phyloP scores from a whole-genome alignment of 495 filamentous ascomycete genomes.

The Hypoxylon trugodes region DNA sequence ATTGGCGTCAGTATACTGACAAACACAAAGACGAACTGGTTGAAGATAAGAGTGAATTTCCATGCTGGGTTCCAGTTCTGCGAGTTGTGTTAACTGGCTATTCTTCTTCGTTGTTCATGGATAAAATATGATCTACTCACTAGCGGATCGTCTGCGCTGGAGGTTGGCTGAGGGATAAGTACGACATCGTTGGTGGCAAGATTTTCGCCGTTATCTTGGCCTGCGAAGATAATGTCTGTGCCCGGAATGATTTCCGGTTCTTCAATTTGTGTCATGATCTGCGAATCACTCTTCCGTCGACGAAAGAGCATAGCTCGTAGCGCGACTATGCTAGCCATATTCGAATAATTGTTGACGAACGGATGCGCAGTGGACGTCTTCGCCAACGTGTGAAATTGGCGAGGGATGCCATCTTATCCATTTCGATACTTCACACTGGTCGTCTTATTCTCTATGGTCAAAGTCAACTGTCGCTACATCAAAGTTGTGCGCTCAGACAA shows the following conservation, averaged over 20 bases:
- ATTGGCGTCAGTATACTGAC: constrained; percentile 67
- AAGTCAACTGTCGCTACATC: background rate
- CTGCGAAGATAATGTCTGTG: constrained; percentile 38
- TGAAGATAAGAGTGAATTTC: constrained; percentile 56
- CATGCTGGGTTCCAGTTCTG: constrained; percentile 50
- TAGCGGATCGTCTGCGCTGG: constrained; percentile 63
- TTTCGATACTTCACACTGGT: background rate
- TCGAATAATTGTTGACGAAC: background rate
- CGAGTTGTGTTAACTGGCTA: background rate
- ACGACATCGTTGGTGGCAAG: constrained; percentile 40
- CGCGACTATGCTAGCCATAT: background rate
- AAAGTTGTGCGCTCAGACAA: background rate
- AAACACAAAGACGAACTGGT: constrained; percentile 61
- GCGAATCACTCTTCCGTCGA: background rate
- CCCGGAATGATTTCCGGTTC: constrained; percentile 37
- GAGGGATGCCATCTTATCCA: constrained; percentile 10
- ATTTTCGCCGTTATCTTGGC: constrained; percentile 3
- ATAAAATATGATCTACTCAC: background rate
- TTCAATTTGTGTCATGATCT: constrained; percentile 20
- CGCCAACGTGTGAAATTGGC: background rate
- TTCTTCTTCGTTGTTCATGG: background rate
- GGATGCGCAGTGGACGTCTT: background rate
- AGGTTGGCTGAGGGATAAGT: constrained; percentile 62
- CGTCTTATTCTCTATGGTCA: background rate
- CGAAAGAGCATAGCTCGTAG: background rate